Base-by-base conservation (phyloP, 2,329 filamentous ascomycete species). In the Cyphellophora europaea region DNA sequence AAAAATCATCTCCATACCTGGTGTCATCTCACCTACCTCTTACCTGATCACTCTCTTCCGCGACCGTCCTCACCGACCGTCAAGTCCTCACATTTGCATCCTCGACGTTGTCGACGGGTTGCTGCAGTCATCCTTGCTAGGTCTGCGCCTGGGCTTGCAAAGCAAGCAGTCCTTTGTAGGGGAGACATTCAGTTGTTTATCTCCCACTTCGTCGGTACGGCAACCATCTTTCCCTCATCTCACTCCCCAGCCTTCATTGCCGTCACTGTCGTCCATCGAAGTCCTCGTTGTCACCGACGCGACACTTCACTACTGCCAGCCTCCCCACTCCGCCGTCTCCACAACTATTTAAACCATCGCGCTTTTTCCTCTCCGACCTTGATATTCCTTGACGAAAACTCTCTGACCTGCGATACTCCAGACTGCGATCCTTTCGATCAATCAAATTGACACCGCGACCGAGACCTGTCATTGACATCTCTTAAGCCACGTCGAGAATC, bases 151-250 rank as follows among this genome's bases (percentile, higher is more conserved):
- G n/a, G n/a, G n/a, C n/a, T n/a, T n/a, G 8, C 8, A 25, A 55
- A 52, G 8, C 50, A 52, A 50, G 60, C 63, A 66, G 62, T 61
- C 57, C 60, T 37, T 62, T 66, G 69, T 69, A 68, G 85, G 86
- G 83, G 87, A 93, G 82, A 87, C 87, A 93, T 94, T 94, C 64
- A 80, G 61, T 94, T 93, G 87, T 93, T 86, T 69, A 83, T 93
- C 87, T 93, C 86, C 82, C 75, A 65, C 74, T 72, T 42, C 61
- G n/a, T 74, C 59, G 71, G 67, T 70, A 70, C 61, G 65, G 45
- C 42, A 15, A 19, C 34, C 33, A 36, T 36, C 32, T 32, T 30
- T 38, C 19, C 25, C 35, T 27, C 32, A 18, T 16, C 30, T 33
- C 23, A 19, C 33, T 32, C 27, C 19, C n/a, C 32, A 16, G 19